Percentiles rank a stretch among this genome's conserved stretches.
Evolutionary conservation across 768 basidiomycete genomes (phyloP).

Genomic region (Megacollybia marginata): DNA sequence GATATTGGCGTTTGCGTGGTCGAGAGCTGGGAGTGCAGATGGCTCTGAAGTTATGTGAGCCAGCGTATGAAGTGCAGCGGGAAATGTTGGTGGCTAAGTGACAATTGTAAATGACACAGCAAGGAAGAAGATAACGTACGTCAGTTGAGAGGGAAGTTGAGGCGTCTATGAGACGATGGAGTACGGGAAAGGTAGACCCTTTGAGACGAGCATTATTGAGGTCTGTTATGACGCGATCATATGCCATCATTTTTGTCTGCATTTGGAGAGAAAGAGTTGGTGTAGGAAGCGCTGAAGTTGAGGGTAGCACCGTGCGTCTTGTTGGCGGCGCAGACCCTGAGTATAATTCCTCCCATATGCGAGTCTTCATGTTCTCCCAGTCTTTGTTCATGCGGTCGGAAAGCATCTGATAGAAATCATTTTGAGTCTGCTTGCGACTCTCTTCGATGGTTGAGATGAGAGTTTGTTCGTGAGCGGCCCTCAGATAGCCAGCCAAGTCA

Average conservation of each 20-base stretch:
- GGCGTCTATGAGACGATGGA: conserved; percentile 66
- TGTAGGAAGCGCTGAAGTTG: conserved; percentile 30
- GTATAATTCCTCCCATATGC: conserved; percentile 84
- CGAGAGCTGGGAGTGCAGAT: conserved; percentile 64
- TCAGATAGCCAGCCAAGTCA: conserved; percentile 88
- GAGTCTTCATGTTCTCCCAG: conserved; percentile 88
- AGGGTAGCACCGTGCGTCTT: conserved; percentile 20
- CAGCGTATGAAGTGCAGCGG: conserved; percentile 67
- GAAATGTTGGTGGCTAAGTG: conserved; percentile 1
- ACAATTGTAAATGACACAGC: not conserved
- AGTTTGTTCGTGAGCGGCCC: conserved; percentile 92
- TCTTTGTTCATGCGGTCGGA: conserved; percentile 70
- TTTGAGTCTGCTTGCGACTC: conserved; percentile 75
- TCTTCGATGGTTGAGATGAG: conserved; percentile 93
- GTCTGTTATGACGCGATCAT: conserved; percentile 75
- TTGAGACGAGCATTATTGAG: conserved; percentile 70
- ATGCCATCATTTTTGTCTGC: conserved; percentile 95
- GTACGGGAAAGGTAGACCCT: conserved; percentile 67
- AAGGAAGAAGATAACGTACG: conserved; percentile 28
- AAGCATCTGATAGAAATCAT: conserved; percentile 75
- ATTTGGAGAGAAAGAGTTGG: conserved; percentile 66
- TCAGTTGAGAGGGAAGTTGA: conserved; percentile 52
- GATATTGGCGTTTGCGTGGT: conserved; percentile 77
- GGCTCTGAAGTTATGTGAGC: conserved; percentile 74
- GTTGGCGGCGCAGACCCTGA: conserved; percentile 49